Evolutionary conservation across 176 grass and related monocot genomes (phyloP).

Genomic region (Ensete ventricosum): DNA sequence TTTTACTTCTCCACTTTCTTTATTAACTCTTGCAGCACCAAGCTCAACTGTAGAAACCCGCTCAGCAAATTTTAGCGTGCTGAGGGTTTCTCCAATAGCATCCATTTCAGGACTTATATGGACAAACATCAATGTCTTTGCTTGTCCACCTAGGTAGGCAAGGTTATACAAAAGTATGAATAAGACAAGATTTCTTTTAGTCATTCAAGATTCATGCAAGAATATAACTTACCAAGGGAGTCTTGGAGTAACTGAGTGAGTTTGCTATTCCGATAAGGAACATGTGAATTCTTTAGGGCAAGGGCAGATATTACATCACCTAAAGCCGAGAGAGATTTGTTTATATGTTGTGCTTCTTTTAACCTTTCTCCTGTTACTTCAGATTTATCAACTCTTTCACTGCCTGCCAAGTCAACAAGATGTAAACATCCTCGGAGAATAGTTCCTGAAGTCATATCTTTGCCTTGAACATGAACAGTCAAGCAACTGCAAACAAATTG

Average conservation of each 20-base stretch:
- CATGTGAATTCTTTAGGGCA: slow-evolving; percentile 78
- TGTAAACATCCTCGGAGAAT: slow-evolving; percentile 95
- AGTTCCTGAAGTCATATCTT: slow-evolving; percentile 67
- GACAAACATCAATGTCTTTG: slow-evolving; percentile 99
- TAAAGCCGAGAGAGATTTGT: slow-evolving; percentile 92
- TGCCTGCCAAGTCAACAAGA: slow-evolving; percentile 97
- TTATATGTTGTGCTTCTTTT: slow-evolving; percentile 99
- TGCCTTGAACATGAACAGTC: slow-evolving; percentile 97
- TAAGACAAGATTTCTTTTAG: neutral
- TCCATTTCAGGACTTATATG: slow-evolving; percentile 93
- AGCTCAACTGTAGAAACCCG: slow-evolving; percentile 98
- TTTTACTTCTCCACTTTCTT: slow-evolving; percentile 84
- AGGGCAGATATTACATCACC: slow-evolving; percentile 97
- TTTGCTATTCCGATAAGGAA: slow-evolving; percentile 99
- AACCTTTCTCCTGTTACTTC: slow-evolving; percentile 89
- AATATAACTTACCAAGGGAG: slow-evolving; percentile 68
- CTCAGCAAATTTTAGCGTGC: slow-evolving; percentile 96
- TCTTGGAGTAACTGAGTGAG: slow-evolving; percentile 98
- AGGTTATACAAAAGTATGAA: slow-evolving; percentile 8
- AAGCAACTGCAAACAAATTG: slow-evolving; percentile 54
- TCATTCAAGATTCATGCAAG: neutral
- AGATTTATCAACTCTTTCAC: slow-evolving; percentile 93
- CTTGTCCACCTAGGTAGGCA: slow-evolving; percentile 66
- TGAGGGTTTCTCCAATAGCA: slow-evolving; percentile 85
- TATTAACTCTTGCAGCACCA: slow-evolving; percentile 84